Conservation (phyloP, 306 rosid genomes). For the Myrica gale region DNA sequence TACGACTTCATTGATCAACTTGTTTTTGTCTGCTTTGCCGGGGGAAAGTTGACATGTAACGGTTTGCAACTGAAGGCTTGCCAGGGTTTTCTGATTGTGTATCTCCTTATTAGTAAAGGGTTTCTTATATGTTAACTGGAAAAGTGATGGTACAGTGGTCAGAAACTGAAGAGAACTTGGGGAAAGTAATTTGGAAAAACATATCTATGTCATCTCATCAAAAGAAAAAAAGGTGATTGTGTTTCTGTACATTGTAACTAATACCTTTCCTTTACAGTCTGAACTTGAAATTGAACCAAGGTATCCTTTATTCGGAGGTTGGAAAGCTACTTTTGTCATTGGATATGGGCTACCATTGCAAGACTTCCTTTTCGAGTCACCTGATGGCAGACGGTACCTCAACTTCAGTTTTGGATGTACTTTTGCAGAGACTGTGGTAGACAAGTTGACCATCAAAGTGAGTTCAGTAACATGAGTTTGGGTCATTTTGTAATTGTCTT, state of each 20-base stretch:
- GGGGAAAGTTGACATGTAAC: not conserved
- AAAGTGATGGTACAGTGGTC: not conserved
- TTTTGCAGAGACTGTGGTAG: conserved; percentile 72
- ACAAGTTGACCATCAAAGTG: conserved; percentile 79
- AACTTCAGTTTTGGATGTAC: conserved; percentile 96
- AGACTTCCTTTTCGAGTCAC: conserved; percentile 91
- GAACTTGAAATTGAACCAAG: conserved; percentile 96
- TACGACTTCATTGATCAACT: not conserved
- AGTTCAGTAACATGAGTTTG: conserved; percentile 34
- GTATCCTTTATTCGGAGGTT: conserved; percentile 97
- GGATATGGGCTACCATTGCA: conserved; percentile 91
- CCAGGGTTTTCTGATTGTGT: not conserved
- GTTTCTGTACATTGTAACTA: conserved; percentile 15
- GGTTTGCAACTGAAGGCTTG: not conserved
- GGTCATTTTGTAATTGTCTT: conserved; percentile 9
- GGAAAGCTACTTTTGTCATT: conserved; percentile 87
- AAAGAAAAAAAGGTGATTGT: not conserved
- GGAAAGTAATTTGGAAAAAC: not conserved
- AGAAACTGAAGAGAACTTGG: not conserved
- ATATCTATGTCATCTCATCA: not conserved
- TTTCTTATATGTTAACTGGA: not conserved
- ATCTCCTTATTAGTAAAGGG: not conserved
- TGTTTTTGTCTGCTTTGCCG: not conserved
- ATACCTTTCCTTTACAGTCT: conserved; percentile 58
- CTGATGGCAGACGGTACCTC: conserved; percentile 89